Evolutionary conservation across 306 rosid genomes (phyloP).

Genomic region (Cercis canadensis): DNA sequence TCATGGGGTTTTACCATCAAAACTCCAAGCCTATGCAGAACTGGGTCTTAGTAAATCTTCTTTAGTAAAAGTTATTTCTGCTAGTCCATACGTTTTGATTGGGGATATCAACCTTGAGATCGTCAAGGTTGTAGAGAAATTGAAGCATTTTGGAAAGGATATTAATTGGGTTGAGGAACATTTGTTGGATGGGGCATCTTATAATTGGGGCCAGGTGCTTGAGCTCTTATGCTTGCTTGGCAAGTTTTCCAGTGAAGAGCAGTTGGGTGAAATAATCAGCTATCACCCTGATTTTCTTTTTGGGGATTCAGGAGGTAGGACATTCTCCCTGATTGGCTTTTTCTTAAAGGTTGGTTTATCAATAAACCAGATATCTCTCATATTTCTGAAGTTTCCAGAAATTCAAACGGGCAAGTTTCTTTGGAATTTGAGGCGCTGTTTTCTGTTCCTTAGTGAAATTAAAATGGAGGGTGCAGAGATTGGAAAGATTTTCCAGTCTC

Average conservation of each 20-base stretch:
- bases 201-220: conserved; percentile 65
- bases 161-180: conserved; percentile 53
- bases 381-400: conserved; percentile 66
- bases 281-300: conserved; percentile 58
- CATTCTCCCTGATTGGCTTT: conserved; percentile 59
- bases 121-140: conserved; percentile 55
- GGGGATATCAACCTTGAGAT: conserved; percentile 56
- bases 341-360: conserved; percentile 66
- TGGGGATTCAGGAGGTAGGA: conserved; percentile 66
- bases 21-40: conserved; percentile 61
- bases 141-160: conserved; percentile 55
- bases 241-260: conserved; percentile 44
- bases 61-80: conserved; percentile 46
- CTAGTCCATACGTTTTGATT: conserved; percentile 67
- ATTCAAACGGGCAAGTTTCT: conserved; percentile 51
- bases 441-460: conserved; percentile 55
- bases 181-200: conserved; percentile 48
- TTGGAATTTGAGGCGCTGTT: conserved; percentile 59
- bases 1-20: conserved; percentile 57
- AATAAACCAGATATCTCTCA: conserved; percentile 43
- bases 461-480: conserved; percentile 65
- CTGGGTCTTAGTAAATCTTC: conserved; percentile 46
- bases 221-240: conserved; percentile 53
- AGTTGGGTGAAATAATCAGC: conserved; percentile 46
- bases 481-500: conserved; percentile 56